Evolutionary conservation across 164 flowering plant genomes (phyloP).

Genomic region (Vitis rotundifolia): DNA sequence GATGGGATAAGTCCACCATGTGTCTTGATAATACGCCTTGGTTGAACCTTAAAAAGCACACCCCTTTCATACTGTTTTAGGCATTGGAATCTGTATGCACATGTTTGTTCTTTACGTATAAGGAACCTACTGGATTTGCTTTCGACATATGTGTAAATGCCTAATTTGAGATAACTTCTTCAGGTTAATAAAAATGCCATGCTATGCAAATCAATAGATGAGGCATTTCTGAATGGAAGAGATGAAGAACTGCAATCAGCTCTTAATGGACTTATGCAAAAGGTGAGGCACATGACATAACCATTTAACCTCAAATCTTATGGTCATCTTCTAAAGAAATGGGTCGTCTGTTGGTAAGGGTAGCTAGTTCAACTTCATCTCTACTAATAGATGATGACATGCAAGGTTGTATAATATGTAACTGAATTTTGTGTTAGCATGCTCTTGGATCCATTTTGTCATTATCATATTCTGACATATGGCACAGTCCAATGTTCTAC

Average conservation of each 20-base stretch:
- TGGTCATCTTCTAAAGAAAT: background rate
- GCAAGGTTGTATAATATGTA: background rate
- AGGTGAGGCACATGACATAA: slow-evolving; percentile 41
- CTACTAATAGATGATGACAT: background rate
- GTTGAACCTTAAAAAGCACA: too few relatives aligned
- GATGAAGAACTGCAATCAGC: slow-evolving; percentile 46
- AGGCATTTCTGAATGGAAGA: slow-evolving; percentile 62
- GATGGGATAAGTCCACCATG: too few relatives aligned
- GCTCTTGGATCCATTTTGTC: background rate
- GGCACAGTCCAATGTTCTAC: background rate
- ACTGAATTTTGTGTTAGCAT: background rate
- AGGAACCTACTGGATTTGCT: too few relatives aligned
- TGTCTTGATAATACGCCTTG: too few relatives aligned
- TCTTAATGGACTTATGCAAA: slow-evolving; percentile 53
- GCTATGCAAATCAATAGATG: slow-evolving; percentile 77
- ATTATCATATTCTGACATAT: background rate
- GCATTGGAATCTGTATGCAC: too few relatives aligned
- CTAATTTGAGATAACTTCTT: slow-evolving; percentile 7
- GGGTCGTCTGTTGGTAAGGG: background rate
- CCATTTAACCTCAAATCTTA: background rate
- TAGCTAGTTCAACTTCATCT: background rate
- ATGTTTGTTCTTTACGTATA: too few relatives aligned
- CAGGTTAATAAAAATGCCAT: slow-evolving; percentile 84
- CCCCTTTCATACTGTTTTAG: too few relatives aligned
- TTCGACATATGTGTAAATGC: background rate